Evolutionary conservation across 768 basidiomycete genomes (phyloP).

Genomic region (Fistulinella prunicolor): DNA sequence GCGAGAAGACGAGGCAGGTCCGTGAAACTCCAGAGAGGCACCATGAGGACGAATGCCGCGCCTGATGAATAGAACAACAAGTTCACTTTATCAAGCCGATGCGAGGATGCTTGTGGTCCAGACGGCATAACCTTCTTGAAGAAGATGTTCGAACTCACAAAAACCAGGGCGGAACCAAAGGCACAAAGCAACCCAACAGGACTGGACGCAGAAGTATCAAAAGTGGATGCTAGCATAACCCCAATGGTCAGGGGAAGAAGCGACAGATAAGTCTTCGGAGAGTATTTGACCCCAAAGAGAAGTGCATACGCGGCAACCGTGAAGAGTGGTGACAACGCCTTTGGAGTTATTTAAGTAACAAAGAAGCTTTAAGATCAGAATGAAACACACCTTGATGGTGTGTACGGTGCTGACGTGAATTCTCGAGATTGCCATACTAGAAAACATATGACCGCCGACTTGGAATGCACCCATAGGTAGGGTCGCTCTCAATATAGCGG

Average conservation of each 20-base stretch:
- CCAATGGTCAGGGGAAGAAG: constrained; percentile 93
- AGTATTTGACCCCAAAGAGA: constrained; percentile 92
- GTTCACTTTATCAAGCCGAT: constrained; percentile 96
- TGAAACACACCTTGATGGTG: constrained; percentile 84
- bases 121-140: constrained; percentile 97
- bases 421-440: constrained; percentile 93
- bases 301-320: constrained; percentile 95
- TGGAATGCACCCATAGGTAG: constrained; percentile 97
- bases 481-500: constrained; percentile 70
- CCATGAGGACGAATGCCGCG: constrained; percentile 94
- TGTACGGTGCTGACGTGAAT: constrained; percentile 98
- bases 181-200: constrained; percentile 87
- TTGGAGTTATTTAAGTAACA: constrained; percentile 4
- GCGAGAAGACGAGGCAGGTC: constrained; percentile 73
- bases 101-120: constrained; percentile 46
- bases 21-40: constrained; percentile 90
- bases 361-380: background rate
- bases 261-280: constrained; percentile 85
- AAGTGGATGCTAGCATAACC: constrained; percentile 96
- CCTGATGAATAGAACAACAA: constrained; percentile 90
- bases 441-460: constrained; percentile 96
- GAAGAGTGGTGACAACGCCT: constrained; percentile 97
- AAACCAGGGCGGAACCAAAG: constrained; percentile 94
- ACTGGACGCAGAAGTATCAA: constrained; percentile 87
- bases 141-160: constrained; percentile 97